Evolutionary conservation across 352 stramenopile genomes (phyloP), one percentile per base, ranked within the genome.

Genomic region (Pythium dissotocum): DNA sequence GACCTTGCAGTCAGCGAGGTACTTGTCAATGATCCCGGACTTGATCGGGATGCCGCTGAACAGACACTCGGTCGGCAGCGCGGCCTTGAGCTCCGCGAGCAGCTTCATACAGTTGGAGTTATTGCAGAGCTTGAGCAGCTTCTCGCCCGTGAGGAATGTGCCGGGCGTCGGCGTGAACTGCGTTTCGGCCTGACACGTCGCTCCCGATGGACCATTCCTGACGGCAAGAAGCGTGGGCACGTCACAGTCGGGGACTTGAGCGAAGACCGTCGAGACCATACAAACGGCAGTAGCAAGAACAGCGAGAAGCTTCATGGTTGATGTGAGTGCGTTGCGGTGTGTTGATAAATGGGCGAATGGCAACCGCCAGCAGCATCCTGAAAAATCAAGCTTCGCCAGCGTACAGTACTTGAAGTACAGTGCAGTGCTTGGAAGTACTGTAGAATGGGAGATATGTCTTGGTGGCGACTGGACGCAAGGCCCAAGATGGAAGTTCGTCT

Each of bases 61-160:
- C 18, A 44, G 24, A 26, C 61, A 67, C 28, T 67, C 61, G 24
- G 49, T 61, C 35, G 49, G 49, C 35, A 58, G 36, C 24, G 61
- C 61, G 6, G 49, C 52, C 1, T 5, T 61, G 67, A 79, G 28
- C 21, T 59, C 54, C 2, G 59, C 7, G 24, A 77, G 38, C 28
- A 74, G 35, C 21, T 42, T 58, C 38, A 57, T 51, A 49, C 73
- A 80, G 30, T 58, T 68, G 2, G 48, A 21, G 40, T 63, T 69
- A 14, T 54, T 44, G 54, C 74, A 80, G 9, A 78, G 44, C 42
- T 69, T 61, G 16, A 52, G 16, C 30, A 74, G 36, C 1, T 48
- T 38, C 0, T 63, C 52, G 6, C 28, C 64, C 4, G 60, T 59
- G 5, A 64, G 65, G 12, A 66, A n/a, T 1, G 38, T 48, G 2